These are phyloP conservation scores for Phylloporus scabripes DNA, from an alignment of 768 basidiomycete species.

Conservation along the genomic window DNA sequence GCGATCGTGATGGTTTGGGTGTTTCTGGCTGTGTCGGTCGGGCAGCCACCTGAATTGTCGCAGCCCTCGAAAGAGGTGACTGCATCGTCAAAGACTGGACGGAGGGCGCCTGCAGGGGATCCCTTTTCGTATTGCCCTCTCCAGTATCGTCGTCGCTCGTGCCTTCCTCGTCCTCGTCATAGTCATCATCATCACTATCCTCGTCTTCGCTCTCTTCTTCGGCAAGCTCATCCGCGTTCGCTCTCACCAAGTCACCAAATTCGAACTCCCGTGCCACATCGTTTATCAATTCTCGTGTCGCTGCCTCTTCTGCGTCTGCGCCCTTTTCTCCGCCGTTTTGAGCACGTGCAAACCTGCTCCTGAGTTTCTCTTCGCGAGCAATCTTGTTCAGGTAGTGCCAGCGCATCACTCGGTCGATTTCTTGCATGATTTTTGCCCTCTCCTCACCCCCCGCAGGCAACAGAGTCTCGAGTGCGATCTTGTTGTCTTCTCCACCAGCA, in stretches of 20 bases:
- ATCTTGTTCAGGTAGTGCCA: conserved; percentile 96
- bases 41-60: neutral
- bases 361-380: conserved; percentile 84
- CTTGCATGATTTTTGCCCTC: conserved; percentile 68
- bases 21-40: neutral
- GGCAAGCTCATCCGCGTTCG: conserved; percentile 75
- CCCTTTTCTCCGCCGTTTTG: conserved; percentile 40
- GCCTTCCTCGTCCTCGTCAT: conserved; percentile 38
- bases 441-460: conserved; percentile 79
- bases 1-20: neutral
- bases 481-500: conserved; percentile 10
- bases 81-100: conserved; percentile 1
- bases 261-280: conserved; percentile 77
- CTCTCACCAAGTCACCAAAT: conserved; percentile 73
- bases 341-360: conserved; percentile 72
- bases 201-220: conserved; percentile 59
- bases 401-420: conserved; percentile 83
- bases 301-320: conserved; percentile 70
- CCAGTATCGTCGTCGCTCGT: conserved; percentile 34
- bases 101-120: neutral
- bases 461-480: conserved; percentile 80
- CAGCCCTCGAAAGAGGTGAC: neutral
- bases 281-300: conserved; percentile 73
- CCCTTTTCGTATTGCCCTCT: conserved; percentile 30
- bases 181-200: conserved; percentile 40